Base-by-base conservation (phyloP, 2,329 filamentous ascomycete species). In the Alternaria hordeiaustralica region DNA sequence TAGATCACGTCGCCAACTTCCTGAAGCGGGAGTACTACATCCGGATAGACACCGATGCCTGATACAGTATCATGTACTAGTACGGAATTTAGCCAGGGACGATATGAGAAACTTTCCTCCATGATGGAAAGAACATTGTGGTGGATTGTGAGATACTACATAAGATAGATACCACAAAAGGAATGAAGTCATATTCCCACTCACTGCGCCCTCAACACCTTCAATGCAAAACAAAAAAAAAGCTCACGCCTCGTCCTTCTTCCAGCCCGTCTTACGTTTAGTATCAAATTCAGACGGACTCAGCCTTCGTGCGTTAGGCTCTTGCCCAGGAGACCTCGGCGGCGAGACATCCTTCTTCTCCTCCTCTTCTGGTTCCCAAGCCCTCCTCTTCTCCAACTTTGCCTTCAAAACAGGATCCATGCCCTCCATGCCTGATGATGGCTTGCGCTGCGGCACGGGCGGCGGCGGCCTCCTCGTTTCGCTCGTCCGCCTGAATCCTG, bases 11-110 rank as follows among this genome's bases (percentile, higher is more conserved):
- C 8, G 47, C 61, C 3, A 60, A 67, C 15, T 73, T 67, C 21
- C 47, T 77, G 18, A 51, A 68, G 46, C 68, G 72, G 21, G 67
- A 75, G 47, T 73, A 77, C 54, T 73, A 73, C 44, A 65, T 69
- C 36, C 21, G 58, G 26, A 21, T 72, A 56, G 15, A 25, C 4
- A 23, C 25, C 4, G 26, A 49, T 13, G 41, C 5, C 53, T 26
- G 33, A 49, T 11, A 18, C 11, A 11, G 15, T 9, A 15, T 25
- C 28, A 20, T 36, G 26, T 23, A 13, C 26, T 25, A n/a, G 15
- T n/a, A 18, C 8, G 26, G 25, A 13, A 49, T 21, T 8, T 11
- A 51, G 26, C 15, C 12, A 47, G 18, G 15, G 33, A 10, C 8
- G 7, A 18, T 4, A 6, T 20, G 15, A 44, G 41, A 12, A 44